Conservation (phyloP, 225 moss, liverwort and hornwort species). For the Sphagnum tenellum region DNA sequence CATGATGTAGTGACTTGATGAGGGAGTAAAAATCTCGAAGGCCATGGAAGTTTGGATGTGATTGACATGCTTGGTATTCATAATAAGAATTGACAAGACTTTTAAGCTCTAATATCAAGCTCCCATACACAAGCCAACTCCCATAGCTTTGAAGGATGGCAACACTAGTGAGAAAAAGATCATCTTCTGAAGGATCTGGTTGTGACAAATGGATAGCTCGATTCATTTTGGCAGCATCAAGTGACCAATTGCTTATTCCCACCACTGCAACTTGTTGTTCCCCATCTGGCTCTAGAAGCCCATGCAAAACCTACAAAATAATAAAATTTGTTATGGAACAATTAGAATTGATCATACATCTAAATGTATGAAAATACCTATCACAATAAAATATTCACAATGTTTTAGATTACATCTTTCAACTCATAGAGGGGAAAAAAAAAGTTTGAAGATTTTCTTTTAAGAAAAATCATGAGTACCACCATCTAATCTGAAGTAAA, state of each 20-base stretch:
- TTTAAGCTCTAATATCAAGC: conserved; percentile 15
- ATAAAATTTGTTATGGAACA: too few relatives aligned
- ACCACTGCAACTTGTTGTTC: conserved; percentile 55
- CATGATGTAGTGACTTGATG: conserved; percentile 36
- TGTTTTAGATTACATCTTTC: too few relatives aligned
- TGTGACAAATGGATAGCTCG: conserved; percentile 60
- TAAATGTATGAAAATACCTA: too few relatives aligned
- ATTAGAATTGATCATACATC: too few relatives aligned
- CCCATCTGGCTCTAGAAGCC: conserved; percentile 48
- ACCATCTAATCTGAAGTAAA: too few relatives aligned
- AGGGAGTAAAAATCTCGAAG: conserved; percentile 60
- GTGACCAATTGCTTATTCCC: conserved; percentile 63
- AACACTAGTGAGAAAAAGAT: conserved; percentile 41
- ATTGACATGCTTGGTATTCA: conserved; percentile 35
- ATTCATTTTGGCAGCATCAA: conserved; percentile 65
- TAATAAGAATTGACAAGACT: conserved; percentile 34
- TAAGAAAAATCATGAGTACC: too few relatives aligned
- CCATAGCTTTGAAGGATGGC: conserved; percentile 41
- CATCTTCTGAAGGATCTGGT: conserved; percentile 43
- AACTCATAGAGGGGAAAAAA: too few relatives aligned
- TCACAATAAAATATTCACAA: too few relatives aligned
- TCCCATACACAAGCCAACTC: conserved; percentile 16
- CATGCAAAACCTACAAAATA: conserved; percentile 35
- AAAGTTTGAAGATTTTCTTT: too few relatives aligned
- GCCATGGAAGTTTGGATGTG: conserved; percentile 48